Evolutionary conservation across 2,329 filamentous ascomycete genomes (phyloP), one percentile per base, ranked within the genome.

Genomic region (Aspergillus sp.): DNA sequence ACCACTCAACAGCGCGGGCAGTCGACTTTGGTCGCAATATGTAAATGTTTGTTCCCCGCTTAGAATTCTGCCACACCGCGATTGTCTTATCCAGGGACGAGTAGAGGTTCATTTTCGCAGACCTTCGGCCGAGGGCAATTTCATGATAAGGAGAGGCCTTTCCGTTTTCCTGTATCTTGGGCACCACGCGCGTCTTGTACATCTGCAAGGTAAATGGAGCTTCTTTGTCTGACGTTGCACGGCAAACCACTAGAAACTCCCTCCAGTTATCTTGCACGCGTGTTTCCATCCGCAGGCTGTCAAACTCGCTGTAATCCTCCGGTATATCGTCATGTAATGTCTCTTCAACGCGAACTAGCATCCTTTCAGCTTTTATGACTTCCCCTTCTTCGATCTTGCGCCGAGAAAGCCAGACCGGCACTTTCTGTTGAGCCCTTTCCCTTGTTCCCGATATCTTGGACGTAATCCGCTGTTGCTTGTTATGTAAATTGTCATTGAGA

Each of bases 11-110:
- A 6, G 85, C 83, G 64, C 83, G 83, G 5, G 84, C 82, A 2
- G 81, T 78, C 17, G 86, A 86, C 12, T 83, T 80, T 5, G 86
- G 80, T 30, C 84, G 81, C 71, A 89, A 80, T 58, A 89, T 85
- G 61, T 82, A 83, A 52, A 89, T 86, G 34, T 78, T 78, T 2
- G 83, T 86, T 3, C 84, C 81, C 17, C 71, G 73, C 54, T 78
- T 79, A 57, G 76, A 75, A 3, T 83, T 81, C 32, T 81, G 76
- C 80, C 85, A 89, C 9, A 89, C 73, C 9, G 86, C 86, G 17
- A 89, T 76, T 1, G 85, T 86, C 69, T 89, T 89, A 71, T 89
- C 86, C 15, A 89, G 74, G 3, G 85, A 79, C 2, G 86, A 89
- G 65, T 84, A 89, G 2, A 89, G 69, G 59, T 88, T 88, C 55